Conservation (phyloP, 768 basidiomycete species). For the Paxillus ammoniavirescens region DNA sequence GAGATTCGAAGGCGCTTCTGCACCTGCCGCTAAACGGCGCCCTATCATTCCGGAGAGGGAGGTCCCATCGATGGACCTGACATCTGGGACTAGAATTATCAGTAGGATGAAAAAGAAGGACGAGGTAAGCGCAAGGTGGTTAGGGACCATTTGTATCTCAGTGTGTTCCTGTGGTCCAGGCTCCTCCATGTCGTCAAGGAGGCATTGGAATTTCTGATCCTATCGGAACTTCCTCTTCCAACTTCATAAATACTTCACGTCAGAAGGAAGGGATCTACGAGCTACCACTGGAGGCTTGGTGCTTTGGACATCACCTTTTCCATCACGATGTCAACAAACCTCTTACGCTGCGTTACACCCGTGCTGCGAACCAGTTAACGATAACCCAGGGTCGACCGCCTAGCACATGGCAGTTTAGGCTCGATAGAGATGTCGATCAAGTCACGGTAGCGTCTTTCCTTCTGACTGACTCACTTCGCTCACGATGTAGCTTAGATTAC, state of each 20-base stretch:
- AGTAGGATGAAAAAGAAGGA: conserved; percentile 25
- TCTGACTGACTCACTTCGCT: not conserved
- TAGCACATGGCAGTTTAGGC: conserved; percentile 14
- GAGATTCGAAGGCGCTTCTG: conserved; percentile 7
- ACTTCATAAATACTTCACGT: conserved; percentile 17
- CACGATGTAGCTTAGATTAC: conserved; percentile 21
- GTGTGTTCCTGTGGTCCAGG: conserved; percentile 5
- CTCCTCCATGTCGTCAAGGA: not conserved
- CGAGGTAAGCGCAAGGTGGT: conserved; percentile 17
- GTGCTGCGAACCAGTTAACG: conserved; percentile 1
- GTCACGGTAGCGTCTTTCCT: conserved; percentile 12
- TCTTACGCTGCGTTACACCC: conserved; percentile 15
- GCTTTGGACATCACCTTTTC: conserved; percentile 22
- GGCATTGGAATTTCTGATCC: conserved; percentile 8
- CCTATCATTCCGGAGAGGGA: not conserved
- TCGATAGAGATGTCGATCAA: conserved; percentile 11
- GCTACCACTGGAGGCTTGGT: conserved; percentile 29
- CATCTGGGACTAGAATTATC: not conserved
- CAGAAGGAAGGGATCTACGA: conserved; percentile 2
- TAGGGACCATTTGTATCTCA: conserved; percentile 4
- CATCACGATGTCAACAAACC: conserved; percentile 9
- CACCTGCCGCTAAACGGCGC: conserved; percentile 6
- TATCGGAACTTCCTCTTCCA: conserved; percentile 29
- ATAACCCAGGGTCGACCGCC: conserved; percentile 11
- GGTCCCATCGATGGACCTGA: conserved; percentile 7